Conservation (phyloP, 2,329 filamentous ascomycete species). For the Diaporthe sp. region DNA sequence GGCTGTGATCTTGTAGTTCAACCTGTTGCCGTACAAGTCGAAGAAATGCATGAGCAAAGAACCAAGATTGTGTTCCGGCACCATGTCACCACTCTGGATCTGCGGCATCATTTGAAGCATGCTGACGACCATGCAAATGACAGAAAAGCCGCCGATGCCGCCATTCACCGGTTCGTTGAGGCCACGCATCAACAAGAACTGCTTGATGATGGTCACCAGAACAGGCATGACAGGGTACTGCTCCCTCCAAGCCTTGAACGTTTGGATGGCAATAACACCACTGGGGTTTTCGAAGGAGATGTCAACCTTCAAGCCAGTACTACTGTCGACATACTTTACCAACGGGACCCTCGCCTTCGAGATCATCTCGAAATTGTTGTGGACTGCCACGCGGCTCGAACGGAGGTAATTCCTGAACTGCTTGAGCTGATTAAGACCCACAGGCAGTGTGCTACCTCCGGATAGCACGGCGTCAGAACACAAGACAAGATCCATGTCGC, state of each 20-base stretch:
- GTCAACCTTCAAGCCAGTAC: slow-evolving; percentile 87
- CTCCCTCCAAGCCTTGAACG: slow-evolving; percentile 84
- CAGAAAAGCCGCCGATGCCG: slow-evolving; percentile 92
- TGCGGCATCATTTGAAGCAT: slow-evolving; percentile 86
- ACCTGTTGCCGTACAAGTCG: slow-evolving; percentile 87
- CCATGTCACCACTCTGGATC: slow-evolving; percentile 71
- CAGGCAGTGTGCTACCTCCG: slow-evolving; percentile 65
- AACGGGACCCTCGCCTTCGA: slow-evolving; percentile 86
- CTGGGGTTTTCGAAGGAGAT: slow-evolving; percentile 94
- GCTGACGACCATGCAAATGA: slow-evolving; percentile 93
- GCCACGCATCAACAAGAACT: slow-evolving; percentile 89
- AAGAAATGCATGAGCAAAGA: slow-evolving; percentile 90
- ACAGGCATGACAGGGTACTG: slow-evolving; percentile 88
- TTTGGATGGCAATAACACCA: slow-evolving; percentile 84
- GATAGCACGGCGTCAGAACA: slow-evolving; percentile 72
- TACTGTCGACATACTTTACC: slow-evolving; percentile 87
- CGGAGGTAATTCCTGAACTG: slow-evolving; percentile 74
- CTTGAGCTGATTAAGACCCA: slow-evolving; percentile 65
- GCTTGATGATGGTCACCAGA: slow-evolving; percentile 90
- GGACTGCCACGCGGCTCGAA: slow-evolving; percentile 68
- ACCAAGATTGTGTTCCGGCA: slow-evolving; percentile 78
- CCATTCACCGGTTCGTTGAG: slow-evolving; percentile 93
- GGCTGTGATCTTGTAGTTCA: slow-evolving; percentile 78
- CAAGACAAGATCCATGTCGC: slow-evolving; percentile 95
- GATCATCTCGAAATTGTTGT: slow-evolving; percentile 76